Evolutionary conservation across 805 yeast species (phyloP).

Genomic region (Citeromyces nyonsensis): DNA sequence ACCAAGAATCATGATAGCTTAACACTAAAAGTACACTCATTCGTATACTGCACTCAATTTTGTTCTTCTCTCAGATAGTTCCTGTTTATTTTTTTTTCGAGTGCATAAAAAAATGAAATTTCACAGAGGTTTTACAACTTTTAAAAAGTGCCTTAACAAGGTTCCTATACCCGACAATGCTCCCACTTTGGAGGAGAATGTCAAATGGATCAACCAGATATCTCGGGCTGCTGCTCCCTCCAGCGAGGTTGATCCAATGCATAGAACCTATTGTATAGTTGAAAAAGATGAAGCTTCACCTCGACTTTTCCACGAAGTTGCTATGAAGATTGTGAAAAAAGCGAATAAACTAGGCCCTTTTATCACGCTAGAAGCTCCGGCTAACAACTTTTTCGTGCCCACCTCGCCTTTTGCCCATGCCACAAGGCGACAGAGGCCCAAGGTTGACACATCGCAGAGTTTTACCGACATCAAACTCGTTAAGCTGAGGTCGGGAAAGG

Average conservation of each 20-base stretch:
- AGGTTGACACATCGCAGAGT: conserved; percentile 21
- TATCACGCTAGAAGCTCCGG: conserved; percentile 13
- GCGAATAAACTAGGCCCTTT: conserved; percentile 5
- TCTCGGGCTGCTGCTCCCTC: background rate
- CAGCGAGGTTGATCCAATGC: background rate
- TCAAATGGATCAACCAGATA: conserved; percentile 13
- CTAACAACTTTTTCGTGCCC: conserved; percentile 13
- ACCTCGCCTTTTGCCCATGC: conserved; percentile 23
- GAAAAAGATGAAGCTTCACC: conserved; percentile 5
- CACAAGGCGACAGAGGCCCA: conserved; percentile 21
- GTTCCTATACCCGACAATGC: conserved; percentile 16
- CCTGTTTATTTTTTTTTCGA: too few relatives aligned
- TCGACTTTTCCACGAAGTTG: conserved; percentile 8
- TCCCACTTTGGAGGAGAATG: conserved; percentile 15
- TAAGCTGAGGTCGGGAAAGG: conserved; percentile 59
- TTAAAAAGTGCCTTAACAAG: too few relatives aligned
- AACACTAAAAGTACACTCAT: too few relatives aligned
- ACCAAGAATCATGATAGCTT: too few relatives aligned
- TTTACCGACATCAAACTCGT: conserved; percentile 59
- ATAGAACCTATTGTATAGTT: background rate
- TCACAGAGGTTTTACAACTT: too few relatives aligned
- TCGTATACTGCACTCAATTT: too few relatives aligned
- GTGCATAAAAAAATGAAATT: too few relatives aligned
- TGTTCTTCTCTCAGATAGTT: too few relatives aligned
- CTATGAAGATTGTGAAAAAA: conserved; percentile 1